These are phyloP conservation scores for Blastomyces parvus DNA, from an alignment of 2,329 filamentous ascomycete genomes.

Conservation along the genomic window DNA sequence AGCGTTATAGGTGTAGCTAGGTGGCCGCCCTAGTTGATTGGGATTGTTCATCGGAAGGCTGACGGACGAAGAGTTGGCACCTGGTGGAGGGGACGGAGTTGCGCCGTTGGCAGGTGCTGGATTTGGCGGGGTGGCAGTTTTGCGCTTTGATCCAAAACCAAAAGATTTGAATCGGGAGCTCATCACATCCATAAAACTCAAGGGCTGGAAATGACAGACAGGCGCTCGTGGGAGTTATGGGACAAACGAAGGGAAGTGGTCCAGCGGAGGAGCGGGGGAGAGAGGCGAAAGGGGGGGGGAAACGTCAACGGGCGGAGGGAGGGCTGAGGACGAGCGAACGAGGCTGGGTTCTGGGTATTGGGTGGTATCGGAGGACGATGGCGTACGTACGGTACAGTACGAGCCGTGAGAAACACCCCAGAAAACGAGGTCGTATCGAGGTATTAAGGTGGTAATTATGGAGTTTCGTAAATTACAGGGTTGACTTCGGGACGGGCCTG, in stretches of 20 bases:
- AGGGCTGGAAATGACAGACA: conserved; percentile 10
- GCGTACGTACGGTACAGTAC: neutral
- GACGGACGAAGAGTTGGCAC: conserved; percentile 39
- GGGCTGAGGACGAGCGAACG: neutral
- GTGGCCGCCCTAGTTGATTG: conserved; percentile 50
- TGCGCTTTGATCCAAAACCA: conserved; percentile 41
- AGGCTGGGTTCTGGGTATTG: neutral
- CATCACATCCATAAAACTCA: conserved; percentile 40
- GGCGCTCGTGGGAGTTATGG: conserved; percentile 1
- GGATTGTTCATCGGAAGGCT: conserved; percentile 48
- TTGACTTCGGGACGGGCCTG: neutral
- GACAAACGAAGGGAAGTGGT: conserved; percentile 15
- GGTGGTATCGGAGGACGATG: neutral
- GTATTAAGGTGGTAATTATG: neutral
- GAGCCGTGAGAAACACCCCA: neutral
- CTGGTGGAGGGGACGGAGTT: conserved; percentile 30
- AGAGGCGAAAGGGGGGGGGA: conserved; percentile 6
- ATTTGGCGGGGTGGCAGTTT: conserved; percentile 36
- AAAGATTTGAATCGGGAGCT: conserved; percentile 44
- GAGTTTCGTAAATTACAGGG: neutral
- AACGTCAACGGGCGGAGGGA: conserved; percentile 6
- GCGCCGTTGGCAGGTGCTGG: conserved; percentile 22
- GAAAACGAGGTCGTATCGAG: neutral
- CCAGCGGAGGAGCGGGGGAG: conserved; percentile 2
- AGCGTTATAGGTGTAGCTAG: conserved; percentile 52